Conservation (phyloP, 2,329 filamentous ascomycete genomes). For the Pleurostoma richardsiae region DNA sequence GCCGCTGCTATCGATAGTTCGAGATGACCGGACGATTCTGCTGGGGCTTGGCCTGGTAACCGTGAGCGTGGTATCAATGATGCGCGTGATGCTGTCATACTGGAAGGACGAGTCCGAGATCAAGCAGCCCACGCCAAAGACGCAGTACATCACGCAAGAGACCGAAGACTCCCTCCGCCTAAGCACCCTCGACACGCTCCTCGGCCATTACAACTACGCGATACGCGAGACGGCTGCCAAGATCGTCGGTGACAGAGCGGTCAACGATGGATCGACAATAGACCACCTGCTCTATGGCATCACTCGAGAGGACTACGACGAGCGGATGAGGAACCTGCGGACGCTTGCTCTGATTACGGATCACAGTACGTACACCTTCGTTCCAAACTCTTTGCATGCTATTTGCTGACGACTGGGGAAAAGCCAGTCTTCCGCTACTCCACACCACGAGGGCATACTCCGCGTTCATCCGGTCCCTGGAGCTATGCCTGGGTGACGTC, state of each 20-base stretch:
- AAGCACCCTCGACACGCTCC: conserved; percentile 61
- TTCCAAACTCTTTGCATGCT: not conserved
- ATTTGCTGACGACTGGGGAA: conserved; percentile 7
- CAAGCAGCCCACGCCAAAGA: conserved; percentile 57
- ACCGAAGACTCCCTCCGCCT: conserved; percentile 67
- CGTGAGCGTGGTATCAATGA: conserved; percentile 50
- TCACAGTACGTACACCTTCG: conserved; percentile 31
- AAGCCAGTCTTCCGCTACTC: conserved; percentile 39
- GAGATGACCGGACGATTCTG: conserved; percentile 49
- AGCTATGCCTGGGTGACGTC: conserved; percentile 46
- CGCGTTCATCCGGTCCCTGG: conserved; percentile 56
- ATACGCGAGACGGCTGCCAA: conserved; percentile 64
- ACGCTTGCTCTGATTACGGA: conserved; percentile 52
- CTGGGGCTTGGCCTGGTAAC: conserved; percentile 52
- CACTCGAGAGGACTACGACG: conserved; percentile 52
- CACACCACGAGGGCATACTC: conserved; percentile 46
- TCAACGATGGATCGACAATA: conserved; percentile 52
- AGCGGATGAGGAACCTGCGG: conserved; percentile 51
- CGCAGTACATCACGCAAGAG: conserved; percentile 69
- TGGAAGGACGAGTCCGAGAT: conserved; percentile 64
- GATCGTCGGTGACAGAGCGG: conserved; percentile 50
- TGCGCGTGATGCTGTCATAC: conserved; percentile 52
- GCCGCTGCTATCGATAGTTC: not conserved
- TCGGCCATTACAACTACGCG: conserved; percentile 66
- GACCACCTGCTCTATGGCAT: conserved; percentile 52